Evolutionary conservation across 2,329 filamentous ascomycete genomes (phyloP), one percentile per base, ranked within the genome.

Genomic region (Penicillium sp.): DNA sequence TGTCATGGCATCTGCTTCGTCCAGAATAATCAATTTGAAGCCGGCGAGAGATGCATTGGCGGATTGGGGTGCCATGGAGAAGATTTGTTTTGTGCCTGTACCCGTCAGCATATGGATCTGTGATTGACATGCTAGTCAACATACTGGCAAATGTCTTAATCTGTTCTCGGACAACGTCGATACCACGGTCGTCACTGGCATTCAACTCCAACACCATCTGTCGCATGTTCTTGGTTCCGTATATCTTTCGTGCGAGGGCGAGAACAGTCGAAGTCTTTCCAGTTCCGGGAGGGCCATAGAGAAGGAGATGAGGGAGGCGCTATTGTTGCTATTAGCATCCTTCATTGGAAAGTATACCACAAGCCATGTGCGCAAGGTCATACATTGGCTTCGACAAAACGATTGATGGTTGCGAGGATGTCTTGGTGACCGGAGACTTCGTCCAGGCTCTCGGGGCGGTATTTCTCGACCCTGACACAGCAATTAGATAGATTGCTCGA

Each of bases 1-100:
- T n/a, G 95, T 99, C 95, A 99, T 99, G 53, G 95, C 95, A 74
- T 99, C 95, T n/a, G 95, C 95, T 80, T 99, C 95, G 75, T 99
- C 95, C 4, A 99, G 85, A 54, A 99, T 91, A 71, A 99, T 98
- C 65, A 99, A 86, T 80, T 99, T 99, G 81, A 90, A 99, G 3
- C 85, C 85, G 0, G 90, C 91, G 26, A 93, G 77, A 5, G 78
- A 77, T 6, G 79, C 76, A 13, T 75, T 73, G 21, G 56, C 77
- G 43, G 75, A 71, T 21, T 74, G 77, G 2, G 83, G 78, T 8
- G 81, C 80, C 43, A 84, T 80, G n/a, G 84, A 86, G 79, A 99
- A 99, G 68, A 99, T 99, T 73, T 99, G 95, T 76, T 96, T 97
- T 8, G 95, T 99, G 66, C 76, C 76, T 79, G 45, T 19, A 7